Evolutionary conservation across 1,284 basidiomycete species (phyloP), one percentile per base, ranked within the genome.

Genomic region (Sporisorium exsertum): DNA sequence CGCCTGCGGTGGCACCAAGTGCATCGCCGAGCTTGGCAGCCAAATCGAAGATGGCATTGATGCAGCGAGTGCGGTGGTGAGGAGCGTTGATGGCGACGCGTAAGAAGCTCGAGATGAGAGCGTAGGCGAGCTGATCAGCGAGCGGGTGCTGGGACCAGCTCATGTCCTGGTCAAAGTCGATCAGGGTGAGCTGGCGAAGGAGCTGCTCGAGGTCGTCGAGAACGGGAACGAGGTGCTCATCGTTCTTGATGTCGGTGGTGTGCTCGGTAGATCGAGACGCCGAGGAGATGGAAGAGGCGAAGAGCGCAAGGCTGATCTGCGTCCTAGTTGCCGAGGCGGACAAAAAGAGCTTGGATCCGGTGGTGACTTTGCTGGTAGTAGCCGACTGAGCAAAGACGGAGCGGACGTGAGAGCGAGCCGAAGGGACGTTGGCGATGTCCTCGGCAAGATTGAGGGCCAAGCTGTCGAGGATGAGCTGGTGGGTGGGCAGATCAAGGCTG

Each of bases 381-480:
- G 75, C 73, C 9, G 59, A 65, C 50, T 64, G 68, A 37, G 64
- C 71, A 49, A 64, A 77, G 59, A 69, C 40, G 18, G 62, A 61
- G 8, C 67, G 68, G 35, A 65, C 64, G n/a, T 49, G 63, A 20
- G 71, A 58, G 37, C 79, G 67, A 56, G 67, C 68, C 26, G 63
- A 67, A 47, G 76, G 68, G 42, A 83, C 62, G 64, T 80, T 77
- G 64, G 77, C 76, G 42, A 80, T 67, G 27, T 66, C 54, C 15
- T 50, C 75, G 52, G 86, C 84, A 47, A 91, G 87, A 82, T 90
- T 92, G 32, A 88, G 86, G 4, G 93, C 93, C 67, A 96, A 89
- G 86, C 94, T 92, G 29, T 90, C 90, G 35, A 96, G 87, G 74
- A 95, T 92, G 74, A 90, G 89, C 82, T 93, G 91, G 78, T 92